These are phyloP conservation scores for Fusarium pseudograminearum DNA, from an alignment of 2,329 filamentous ascomycete species.

Conservation along the genomic window DNA sequence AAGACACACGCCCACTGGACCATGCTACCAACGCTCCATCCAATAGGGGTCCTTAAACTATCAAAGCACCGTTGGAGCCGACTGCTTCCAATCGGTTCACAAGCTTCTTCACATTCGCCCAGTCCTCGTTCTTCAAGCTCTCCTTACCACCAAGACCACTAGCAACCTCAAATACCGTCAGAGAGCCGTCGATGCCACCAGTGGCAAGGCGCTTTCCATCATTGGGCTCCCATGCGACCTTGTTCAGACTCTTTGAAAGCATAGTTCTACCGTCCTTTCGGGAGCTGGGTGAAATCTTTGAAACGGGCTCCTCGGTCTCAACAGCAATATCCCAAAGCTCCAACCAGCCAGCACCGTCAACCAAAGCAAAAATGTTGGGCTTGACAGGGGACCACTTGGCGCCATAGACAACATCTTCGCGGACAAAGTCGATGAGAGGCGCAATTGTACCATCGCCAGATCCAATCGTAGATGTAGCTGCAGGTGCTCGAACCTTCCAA, in stretches of 20 bases:
- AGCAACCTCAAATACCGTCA: constrained; percentile 94
- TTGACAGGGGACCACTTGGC: constrained; percentile 95
- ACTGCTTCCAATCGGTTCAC: constrained; percentile 78
- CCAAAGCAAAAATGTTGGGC: constrained; percentile 92
- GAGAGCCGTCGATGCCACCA: constrained; percentile 89
- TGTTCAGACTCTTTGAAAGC: constrained; percentile 89
- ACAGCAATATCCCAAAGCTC: constrained; percentile 96
- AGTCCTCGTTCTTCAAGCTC: constrained; percentile 85
- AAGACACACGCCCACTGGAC: constrained; percentile 24
- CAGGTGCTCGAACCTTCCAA: constrained; percentile 91
- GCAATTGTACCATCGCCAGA: constrained; percentile 66
- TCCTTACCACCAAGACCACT: constrained; percentile 86
- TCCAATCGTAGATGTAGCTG: constrained; percentile 73
- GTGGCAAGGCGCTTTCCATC: constrained; percentile 90
- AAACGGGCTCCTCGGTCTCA: constrained; percentile 91
- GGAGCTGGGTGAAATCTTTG: constrained; percentile 78
- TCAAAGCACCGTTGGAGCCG: constrained; percentile 62
- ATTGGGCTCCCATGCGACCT: constrained; percentile 90
- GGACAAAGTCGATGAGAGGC: constrained; percentile 88
- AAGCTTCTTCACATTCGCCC: constrained; percentile 91
- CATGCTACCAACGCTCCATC: constrained; percentile 35
- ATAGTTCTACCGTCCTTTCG: constrained; percentile 74
- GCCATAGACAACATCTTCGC: constrained; percentile 97
- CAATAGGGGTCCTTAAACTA: constrained; percentile 49
- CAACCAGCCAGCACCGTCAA: constrained; percentile 90